Base-by-base conservation (phyloP, 208 protist species). In the Tritrichomonas musculus region DNA sequence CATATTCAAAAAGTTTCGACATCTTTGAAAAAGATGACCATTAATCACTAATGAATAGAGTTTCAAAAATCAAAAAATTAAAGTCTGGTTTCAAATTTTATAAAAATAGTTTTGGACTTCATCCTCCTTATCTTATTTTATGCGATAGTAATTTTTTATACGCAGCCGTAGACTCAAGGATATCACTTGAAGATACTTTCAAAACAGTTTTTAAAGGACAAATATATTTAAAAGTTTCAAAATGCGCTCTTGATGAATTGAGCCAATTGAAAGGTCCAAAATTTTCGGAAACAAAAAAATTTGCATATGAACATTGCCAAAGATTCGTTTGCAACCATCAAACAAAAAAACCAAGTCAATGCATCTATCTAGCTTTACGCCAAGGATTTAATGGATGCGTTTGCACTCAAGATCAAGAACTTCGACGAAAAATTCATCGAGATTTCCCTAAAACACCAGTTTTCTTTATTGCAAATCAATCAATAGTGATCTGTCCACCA, bases 131-230 rank as follows among this genome's bases (percentile, higher is more conserved):
- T 82, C 25, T 82, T 33, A 53, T 82, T 50, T 47, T 82, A 30
- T 82, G 73, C 22, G 73, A 82, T 47, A 14, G n/a, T n/a, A 82
- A 82, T 53, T 82, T 82, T 36, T 47, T 82, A 47, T 82, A 53
- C 25, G 73, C 73, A 53, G 33, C 73, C 20, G 14, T 82, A 11
- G 73, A 82, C 50, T 33, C 33, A 82, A 82, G 50, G 50, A 82
- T 82, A n/a, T 53, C 17, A n/a, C 11, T 82, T n/a, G n/a, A 50
- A 30, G 41, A 82, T n/a, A 47, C 20, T 53, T 50, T 82, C 30
- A 82, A 0, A 20, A 41, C 47, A n/a, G 41, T 50, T 47, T 53
- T 82, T 4, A 82, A 82, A 30, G 73, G 39, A 30, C 33, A 82
- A 44, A 9, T 47, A 8, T 82, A 50, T 30, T 44, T 82, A 36